Conservation (phyloP, 805 yeast species). For the Wickerhamiella parazyma region DNA sequence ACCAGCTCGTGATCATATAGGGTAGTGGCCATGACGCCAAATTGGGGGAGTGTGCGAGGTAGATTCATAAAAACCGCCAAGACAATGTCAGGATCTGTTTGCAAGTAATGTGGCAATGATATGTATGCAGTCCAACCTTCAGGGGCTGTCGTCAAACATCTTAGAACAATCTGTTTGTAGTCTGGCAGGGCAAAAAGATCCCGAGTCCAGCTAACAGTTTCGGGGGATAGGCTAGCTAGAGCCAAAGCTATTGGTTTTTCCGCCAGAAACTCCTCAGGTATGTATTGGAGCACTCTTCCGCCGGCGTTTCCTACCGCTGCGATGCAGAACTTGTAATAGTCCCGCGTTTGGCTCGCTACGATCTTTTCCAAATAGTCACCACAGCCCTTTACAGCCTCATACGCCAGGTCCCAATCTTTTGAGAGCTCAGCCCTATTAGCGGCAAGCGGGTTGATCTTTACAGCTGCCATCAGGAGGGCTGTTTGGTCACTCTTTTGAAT, state of each 20-base stretch:
- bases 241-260: background rate
- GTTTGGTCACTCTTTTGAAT: background rate
- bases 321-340: background rate
- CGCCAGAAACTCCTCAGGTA: background rate
- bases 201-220: background rate
- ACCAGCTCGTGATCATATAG: background rate
- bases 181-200: background rate
- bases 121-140: background rate
- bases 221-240: background rate
- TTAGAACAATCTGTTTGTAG: background rate
- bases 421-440: background rate
- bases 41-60: background rate
- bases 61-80: background rate
- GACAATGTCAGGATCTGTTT: constrained; percentile 4
- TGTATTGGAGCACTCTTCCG: background rate
- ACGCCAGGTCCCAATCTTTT: background rate
- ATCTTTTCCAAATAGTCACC: background rate
- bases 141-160: background rate
- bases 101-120: background rate
- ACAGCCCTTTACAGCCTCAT: background rate
- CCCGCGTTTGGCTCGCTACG: background rate
- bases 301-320: background rate
- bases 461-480: background rate
- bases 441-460: background rate
- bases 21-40: background rate